Base-by-base conservation (phyloP, 129 eudicot genomes). In the Saposhnikovia divaricata region DNA sequence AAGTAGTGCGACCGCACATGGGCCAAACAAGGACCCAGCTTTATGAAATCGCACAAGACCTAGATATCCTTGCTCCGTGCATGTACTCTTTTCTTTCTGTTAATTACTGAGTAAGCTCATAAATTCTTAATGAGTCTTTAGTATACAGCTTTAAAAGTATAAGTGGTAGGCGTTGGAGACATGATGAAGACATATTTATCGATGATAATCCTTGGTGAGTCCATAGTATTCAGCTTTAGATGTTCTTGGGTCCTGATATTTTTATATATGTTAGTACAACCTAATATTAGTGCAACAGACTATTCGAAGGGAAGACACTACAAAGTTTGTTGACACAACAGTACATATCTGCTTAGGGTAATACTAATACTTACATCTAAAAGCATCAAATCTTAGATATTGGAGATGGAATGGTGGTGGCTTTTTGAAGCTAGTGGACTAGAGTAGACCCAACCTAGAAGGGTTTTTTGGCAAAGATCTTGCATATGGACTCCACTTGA, bases 401-500 rank as follows among this genome's bases (percentile, higher is more conserved):
- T 80, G 80, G 72, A 48, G 59, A 44, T 50, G 84, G 27, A 59
- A 68, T n/a, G 70, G 18, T 46, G 71, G 40, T 38, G 72, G 44
- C 65, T 48, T 69, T 82, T 38, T 27, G 59, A 42, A 11, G 53
- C 78, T 77, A 77, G 81, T 69, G 80, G 81, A 45, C 6, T 77
- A 16, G 76, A 43, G 25, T 25, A 50, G 59, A 11, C 71, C 55
- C 72, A 42, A 14, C 53, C 46, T 81, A 65, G 44, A 46, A 63
- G 31, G 31, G 23, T 51, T 0, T 15, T 47, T 76, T 31, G 77
- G 78, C 55, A 38, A 82, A 76, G 27, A 69, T 72, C 81, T 77
- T 76, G 75, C 72, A 76, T 37, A 43, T 80, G 37, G 70, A 31
- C 83, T 53, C 83, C 72, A 48, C 4, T 53, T 71, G 70, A 80